Evolutionary conservation across 2,329 filamentous ascomycete species (phyloP), one percentile per base, ranked within the genome.

Genomic region (Claviceps purpurea): DNA sequence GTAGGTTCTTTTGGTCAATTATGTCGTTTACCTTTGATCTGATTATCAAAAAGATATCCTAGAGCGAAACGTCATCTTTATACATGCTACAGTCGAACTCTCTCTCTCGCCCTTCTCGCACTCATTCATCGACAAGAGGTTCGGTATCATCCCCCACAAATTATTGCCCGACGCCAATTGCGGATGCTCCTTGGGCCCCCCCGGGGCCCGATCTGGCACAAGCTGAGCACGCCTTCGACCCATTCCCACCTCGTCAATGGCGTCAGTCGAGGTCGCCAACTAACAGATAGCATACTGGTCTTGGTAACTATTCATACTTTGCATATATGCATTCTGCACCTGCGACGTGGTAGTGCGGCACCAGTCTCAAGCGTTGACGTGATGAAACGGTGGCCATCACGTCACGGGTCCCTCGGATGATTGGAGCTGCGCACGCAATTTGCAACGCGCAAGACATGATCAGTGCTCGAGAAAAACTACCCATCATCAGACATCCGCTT

Each of bases 321-420:
- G 4, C 7, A 13, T 30, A 13, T 30, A 30, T 1, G 26, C 26
- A 30, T 30, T 30, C 8, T 30, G 26, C 26, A 30, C 26, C 26
- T 30, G 26, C 26, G 8, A 2, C 26, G 26, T 30, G 50, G 46
- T 53, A 52, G 51, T 41, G 45, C 37, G 16, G 8, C 47, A 43
- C 44, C 14, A 18, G 22, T 2, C 22, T 3, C 5, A 18, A 7
- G 39, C 43, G 50, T 54, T 56, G 56, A 57, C 54, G 57, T 34
- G 54, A 57, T 57, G 53, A 46, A 20, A 50, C 50, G 52, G 56
- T 46, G 52, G 52, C 45, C 49, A 58, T 58, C 54, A 57, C 57
- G 57, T 54, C 57, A 58, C 48, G 26, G 39, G 2, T 10, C 34
- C 22, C 45, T 43, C 14, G 41, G 41, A 6, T 5, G 41, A 18